These are phyloP conservation scores for Priceomyces medius DNA, from an alignment of 805 yeast species.

Conservation along the genomic window DNA sequence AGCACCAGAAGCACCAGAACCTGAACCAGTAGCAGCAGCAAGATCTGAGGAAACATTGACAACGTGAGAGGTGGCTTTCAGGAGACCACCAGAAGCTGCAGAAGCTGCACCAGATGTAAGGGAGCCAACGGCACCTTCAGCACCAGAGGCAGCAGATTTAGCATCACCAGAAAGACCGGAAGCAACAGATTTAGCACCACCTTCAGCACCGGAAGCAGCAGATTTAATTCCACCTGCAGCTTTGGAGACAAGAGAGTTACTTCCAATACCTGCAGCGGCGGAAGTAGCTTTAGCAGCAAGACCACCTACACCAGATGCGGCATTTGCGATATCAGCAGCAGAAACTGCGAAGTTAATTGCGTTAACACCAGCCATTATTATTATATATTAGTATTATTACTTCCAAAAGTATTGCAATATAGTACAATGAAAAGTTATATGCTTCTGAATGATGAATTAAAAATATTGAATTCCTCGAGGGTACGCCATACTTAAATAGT, in stretches of 20 bases:
- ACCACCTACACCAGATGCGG: conserved; percentile 1
- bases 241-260: no score
- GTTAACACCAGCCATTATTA: conserved; percentile 6
- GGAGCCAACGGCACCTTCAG: conserved; percentile 9
- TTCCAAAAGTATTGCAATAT: background rate
- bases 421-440: background rate
- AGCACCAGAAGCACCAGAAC: background rate
- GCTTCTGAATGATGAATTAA: background rate
- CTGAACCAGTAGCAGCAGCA: conserved; percentile 5
- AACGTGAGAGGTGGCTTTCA: conserved; percentile 3
- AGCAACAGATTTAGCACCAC: conserved; percentile 3
- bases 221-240: conserved; percentile 7
- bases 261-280: no score
- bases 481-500: conserved; percentile 1
- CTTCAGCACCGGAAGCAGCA: conserved; percentile 1
- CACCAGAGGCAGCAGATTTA: conserved; percentile 7
- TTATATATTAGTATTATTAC: background rate
- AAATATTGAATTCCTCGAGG: background rate
- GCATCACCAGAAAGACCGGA: background rate
- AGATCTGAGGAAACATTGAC: conserved; percentile 6
- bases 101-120: conserved; percentile 7
- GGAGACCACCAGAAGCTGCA: background rate
- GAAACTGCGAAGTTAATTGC: conserved; percentile 8
- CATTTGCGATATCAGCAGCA: conserved; percentile 8
- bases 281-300: conserved; percentile 5